phyloP scores from a whole-genome alignment of 805 yeast species.

The Sugiyamaella boreocaroliniensis region DNA sequence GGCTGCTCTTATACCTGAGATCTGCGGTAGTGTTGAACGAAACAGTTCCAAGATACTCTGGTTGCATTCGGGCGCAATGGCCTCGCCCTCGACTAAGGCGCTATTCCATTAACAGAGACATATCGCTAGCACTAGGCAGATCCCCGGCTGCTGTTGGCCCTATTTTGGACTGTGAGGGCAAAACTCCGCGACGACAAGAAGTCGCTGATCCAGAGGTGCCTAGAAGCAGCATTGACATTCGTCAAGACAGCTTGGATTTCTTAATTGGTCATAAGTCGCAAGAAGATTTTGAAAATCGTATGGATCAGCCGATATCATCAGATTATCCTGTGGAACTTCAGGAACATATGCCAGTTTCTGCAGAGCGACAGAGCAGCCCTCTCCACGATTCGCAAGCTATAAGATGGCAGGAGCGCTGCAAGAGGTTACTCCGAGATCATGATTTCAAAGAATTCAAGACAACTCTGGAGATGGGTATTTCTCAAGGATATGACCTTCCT shows the following conservation, averaged over 20 bases:
- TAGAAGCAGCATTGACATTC: neutral
- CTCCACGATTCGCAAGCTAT: neutral
- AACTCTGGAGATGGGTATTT: conserved; percentile 3
- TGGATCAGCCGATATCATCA: no score
- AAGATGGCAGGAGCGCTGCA: conserved; percentile 3
- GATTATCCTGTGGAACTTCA: no score
- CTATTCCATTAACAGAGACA: neutral
- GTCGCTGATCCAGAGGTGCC: neutral
- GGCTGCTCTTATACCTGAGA: conserved; percentile 1
- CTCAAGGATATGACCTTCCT: neutral
- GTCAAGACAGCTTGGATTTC: conserved; percentile 5
- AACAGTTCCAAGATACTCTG: neutral
- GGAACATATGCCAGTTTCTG: neutral
- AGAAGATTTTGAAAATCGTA: neutral
- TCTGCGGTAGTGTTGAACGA: neutral
- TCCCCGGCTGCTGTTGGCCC: neutral
- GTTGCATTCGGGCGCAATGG: neutral
- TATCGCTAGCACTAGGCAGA: neutral
- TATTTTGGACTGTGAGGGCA: neutral
- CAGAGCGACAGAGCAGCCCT: neutral
- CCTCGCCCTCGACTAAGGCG: neutral
- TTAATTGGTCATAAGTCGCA: neutral
- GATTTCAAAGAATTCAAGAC: conserved; percentile 5
- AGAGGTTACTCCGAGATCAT: neutral
- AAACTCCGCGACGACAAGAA: neutral